Base-by-base conservation (phyloP, 495 filamentous ascomycete species). In the Halenospora varia region DNA sequence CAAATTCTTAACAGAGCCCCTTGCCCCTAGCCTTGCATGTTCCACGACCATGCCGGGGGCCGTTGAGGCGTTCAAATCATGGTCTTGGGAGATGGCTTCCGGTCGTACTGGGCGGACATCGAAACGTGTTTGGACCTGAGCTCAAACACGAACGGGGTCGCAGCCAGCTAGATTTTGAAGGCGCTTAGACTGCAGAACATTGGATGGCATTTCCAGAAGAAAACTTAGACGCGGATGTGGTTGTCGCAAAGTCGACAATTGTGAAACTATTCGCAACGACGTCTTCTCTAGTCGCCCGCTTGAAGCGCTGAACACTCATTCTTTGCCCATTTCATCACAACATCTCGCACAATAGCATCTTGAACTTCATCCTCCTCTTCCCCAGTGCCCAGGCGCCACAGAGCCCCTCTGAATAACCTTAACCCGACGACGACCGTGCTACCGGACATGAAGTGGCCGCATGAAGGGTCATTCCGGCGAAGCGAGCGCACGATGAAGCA, bases 81-180 rank as follows among this genome's bases (percentile, higher is more conserved):
- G 46, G 57, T 3, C n/a, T 11, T 10, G 24, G 22, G 20, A 41
- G 22, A 19, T 24, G 18, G 25, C 42, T 52, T 51, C 17, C 13
- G 24, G 53, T 11, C 53, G 51, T 48, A 57, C 41, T 35, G 55
- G 59, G 60, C 62, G 58, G 63, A 57, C 62, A 64, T 59, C 71
- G 72, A 75, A 73, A 72, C 72, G 69, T 66, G 67, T 73, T 70
- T 73, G 56, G 70, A 62, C 68, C 57, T 60, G 53, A 35, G 59
- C 55, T 54, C 57, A 60, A 59, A 61, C 52, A 25, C 44, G 13
- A 19, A 35, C 25, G 25, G 20, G 24, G 18, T n/a, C 18, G 24
- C 11, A 3, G 6, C 29, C 6, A 17, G 4, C 48, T 3, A 13
- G 11, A 11, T 25, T 18, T 25, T 3, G 25, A 8, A 25, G 22